Conservation (phyloP, 192 early-diverging fungal species). For the Backusella parvicylindrica region DNA sequence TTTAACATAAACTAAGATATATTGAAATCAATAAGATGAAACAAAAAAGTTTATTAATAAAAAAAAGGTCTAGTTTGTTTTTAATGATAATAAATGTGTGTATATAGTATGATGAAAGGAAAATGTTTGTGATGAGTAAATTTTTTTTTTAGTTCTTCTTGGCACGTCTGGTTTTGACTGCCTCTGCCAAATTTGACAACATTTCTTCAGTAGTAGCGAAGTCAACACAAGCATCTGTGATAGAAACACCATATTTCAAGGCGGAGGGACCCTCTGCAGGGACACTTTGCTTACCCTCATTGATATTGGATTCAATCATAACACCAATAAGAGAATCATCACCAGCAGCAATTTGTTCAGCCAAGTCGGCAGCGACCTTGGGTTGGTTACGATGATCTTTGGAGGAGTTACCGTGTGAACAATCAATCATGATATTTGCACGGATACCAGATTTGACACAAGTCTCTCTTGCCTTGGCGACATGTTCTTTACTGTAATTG, state of each 20-base stretch:
- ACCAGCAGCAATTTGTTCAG: conserved; percentile 56
- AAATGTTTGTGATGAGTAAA: too few relatives aligned
- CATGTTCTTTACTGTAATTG: conserved; percentile 81
- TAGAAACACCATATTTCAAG: conserved; percentile 81
- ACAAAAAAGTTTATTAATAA: not conserved
- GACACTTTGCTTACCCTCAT: conserved; percentile 77
- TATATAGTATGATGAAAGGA: not conserved
- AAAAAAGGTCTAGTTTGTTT: not conserved
- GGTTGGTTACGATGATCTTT: conserved; percentile 87
- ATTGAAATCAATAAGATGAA: not conserved
- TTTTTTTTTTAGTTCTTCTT: not conserved
- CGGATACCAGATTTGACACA: conserved; percentile 57
- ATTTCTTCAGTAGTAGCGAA: conserved; percentile 87
- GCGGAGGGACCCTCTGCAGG: conserved; percentile 67
- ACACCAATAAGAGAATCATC: conserved; percentile 79
- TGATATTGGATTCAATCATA: conserved; percentile 93
- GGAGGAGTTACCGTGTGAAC: conserved; percentile 91
- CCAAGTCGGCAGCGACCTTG: conserved; percentile 71
- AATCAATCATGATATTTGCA: conserved; percentile 86
- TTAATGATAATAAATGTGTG: not conserved
- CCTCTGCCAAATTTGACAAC: conserved; percentile 69
- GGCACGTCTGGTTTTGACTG: conserved; percentile 63
- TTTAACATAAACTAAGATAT: too few relatives aligned
- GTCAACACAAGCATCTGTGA: conserved; percentile 92
- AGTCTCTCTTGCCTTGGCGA: conserved; percentile 54